Percentiles rank a stretch among this genome's conserved stretches.
Evolutionary conservation across 2,329 filamentous ascomycete species (phyloP).

Genomic region (Penicillium capsulatum): DNA sequence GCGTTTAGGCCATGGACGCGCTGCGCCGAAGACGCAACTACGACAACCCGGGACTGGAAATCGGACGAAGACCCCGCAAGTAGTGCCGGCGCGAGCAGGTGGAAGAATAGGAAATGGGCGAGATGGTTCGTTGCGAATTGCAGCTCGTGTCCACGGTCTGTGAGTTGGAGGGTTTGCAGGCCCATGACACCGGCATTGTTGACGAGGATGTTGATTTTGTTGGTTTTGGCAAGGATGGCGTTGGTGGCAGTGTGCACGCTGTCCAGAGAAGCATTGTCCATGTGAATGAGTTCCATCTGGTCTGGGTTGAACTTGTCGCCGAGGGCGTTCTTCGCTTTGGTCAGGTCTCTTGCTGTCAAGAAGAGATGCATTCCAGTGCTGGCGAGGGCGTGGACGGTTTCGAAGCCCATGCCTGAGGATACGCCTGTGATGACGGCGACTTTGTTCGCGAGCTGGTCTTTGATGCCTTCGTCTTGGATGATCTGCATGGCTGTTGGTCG

Average conservation of each 20-base stretch:
- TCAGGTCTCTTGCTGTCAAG: conserved; percentile 42
- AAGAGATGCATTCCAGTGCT: conserved; percentile 46
- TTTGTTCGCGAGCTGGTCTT: conserved; percentile 25
- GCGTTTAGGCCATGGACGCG: conserved; percentile 28
- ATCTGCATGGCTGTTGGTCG: conserved; percentile 26
- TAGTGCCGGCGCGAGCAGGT: conserved; percentile 41
- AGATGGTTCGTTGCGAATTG: conserved; percentile 55
- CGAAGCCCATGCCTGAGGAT: conserved; percentile 43
- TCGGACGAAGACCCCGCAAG: conserved; percentile 25
- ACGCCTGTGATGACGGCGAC: conserved; percentile 45
- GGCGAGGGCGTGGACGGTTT: conserved; percentile 45
- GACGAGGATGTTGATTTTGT: conserved; percentile 31
- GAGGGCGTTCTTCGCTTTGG: conserved; percentile 37
- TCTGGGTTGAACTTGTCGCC: conserved; percentile 28
- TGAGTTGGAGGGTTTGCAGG: conserved; percentile 29
- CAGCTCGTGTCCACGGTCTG: conserved; percentile 41
- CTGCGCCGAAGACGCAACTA: conserved; percentile 45
- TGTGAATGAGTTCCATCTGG: conserved; percentile 33
- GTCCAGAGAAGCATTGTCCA: conserved; percentile 17
- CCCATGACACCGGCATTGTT: conserved; percentile 47
- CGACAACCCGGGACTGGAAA: conserved; percentile 48
- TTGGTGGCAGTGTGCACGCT: conserved; percentile 14
- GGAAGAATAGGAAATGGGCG: conserved; percentile 51
- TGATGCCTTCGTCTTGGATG: conserved; percentile 21
- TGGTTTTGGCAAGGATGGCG: conserved; percentile 7